A percentile compares a stretch with the other conserved stretches of the same genome.
Conservation (phyloP, 1,139 yeast genomes). For the Nakaseomyces delphensis region DNA sequence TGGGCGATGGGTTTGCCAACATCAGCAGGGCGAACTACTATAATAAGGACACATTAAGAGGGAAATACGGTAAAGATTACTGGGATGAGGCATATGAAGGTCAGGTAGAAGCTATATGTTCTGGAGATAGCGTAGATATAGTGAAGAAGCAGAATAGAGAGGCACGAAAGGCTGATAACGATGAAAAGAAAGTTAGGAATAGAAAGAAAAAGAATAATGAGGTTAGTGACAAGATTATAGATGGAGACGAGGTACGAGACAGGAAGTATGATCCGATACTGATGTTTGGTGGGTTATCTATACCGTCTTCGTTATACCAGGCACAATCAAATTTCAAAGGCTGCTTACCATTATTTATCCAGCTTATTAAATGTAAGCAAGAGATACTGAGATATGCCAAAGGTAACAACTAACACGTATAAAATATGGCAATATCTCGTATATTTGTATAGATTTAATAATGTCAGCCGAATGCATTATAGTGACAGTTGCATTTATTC, state of each 20-base stretch:
- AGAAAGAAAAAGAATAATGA: not conserved
- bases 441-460: not conserved
- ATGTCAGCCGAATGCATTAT: not conserved
- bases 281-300: slow-evolving; percentile 27
- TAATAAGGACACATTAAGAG: slow-evolving; percentile 27
- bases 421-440: not conserved
- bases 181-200: slow-evolving; percentile 1
- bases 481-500: too few species aligned
- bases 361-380: slow-evolving; percentile 19
- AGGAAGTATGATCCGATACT: slow-evolving; percentile 20
- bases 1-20: slow-evolving; percentile 23
- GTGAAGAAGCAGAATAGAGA: slow-evolving; percentile 7
- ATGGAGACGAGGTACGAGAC: slow-evolving; percentile 5
- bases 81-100: slow-evolving; percentile 28
- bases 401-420: not conserved
- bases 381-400: not conserved
- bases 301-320: slow-evolving; percentile 24
- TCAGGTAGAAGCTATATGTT: slow-evolving; percentile 13
- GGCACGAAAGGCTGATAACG: slow-evolving; percentile 7
- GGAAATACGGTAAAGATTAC: slow-evolving; percentile 27
- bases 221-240: not conserved
- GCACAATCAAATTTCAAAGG: slow-evolving; percentile 25
- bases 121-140: slow-evolving; percentile 7
- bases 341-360: slow-evolving; percentile 17
- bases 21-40: slow-evolving; percentile 29